phyloP scores from a whole-genome alignment of 345 rosid species.

The Arabis alpina region DNA sequence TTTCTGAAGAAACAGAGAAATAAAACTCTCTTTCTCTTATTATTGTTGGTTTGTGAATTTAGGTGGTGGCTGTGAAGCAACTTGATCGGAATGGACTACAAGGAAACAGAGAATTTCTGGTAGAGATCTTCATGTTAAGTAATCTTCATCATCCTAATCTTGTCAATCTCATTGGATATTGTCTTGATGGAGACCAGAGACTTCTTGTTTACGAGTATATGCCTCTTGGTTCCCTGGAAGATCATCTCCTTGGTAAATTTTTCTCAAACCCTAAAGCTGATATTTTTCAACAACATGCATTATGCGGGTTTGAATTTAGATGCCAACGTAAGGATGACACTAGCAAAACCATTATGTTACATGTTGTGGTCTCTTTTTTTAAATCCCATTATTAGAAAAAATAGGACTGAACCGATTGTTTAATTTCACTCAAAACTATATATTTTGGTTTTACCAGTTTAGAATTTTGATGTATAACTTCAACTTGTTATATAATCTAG shows the following conservation, averaged over 20 bases:
- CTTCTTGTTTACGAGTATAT: conserved; percentile 89
- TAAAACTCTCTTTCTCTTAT: background rate
- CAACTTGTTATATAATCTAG: background rate
- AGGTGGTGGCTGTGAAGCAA: conserved; percentile 96
- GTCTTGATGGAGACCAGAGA: conserved; percentile 93
- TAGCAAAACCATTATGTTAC: no score
- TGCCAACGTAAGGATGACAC: no score
- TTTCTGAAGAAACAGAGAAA: conserved; percentile 21
- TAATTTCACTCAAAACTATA: background rate
- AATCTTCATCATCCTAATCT: conserved; percentile 84
- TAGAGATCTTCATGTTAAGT: conserved; percentile 81
- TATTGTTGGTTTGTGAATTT: conserved; percentile 23
- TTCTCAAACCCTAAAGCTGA: background rate
- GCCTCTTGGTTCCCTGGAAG: conserved; percentile 88
- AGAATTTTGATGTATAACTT: background rate
- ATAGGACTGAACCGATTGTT: background rate
- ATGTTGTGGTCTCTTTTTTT: no score
- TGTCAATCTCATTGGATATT: conserved; percentile 82
- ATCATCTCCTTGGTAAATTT: conserved; percentile 74
- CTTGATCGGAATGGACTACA: conserved; percentile 91
- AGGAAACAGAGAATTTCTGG: conserved; percentile 87
- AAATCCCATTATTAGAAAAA: no score
- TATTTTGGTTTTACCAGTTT: background rate
- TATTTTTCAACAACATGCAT: background rate
- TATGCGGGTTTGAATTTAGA: no score